Evolutionary conservation across 106 monocot genomes (phyloP), one percentile per base, ranked within the genome.

Genomic region (Phalaenopsis aphrodite): DNA sequence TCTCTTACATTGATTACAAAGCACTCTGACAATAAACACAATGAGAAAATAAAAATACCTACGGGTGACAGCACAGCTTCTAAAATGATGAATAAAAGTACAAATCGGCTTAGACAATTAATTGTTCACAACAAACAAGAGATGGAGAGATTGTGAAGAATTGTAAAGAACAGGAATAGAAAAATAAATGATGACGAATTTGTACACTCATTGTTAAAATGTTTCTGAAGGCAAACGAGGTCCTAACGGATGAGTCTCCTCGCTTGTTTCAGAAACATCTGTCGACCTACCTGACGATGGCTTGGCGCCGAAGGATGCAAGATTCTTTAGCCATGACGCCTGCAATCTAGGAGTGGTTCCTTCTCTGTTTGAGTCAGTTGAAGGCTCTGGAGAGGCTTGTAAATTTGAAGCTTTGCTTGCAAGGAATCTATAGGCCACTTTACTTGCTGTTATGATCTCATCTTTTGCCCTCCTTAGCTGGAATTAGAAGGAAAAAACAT

Each of bases 381-480:
- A 66, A 17, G 88, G 84, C n/a, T 87, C 88, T 16, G 92, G 81
- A n/a, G 82, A 69, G 37, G 80, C 46, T 77, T 75, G 76, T 8
- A 84, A 83, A 68, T 86, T 93, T 12, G 92, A 75, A 21, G 88
- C 82, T 47, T 91, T 56, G 42, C 88, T 87, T 17, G 83, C 83
- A 58, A 97, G 65, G 79, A 92, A 94, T 81, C 80, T 88, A 82
- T 97, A 97, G 19, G 92, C 96, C 36, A 92, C 91, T 87, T 84
- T 90, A 82, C 96, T 94, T 14, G 90, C 96, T 21, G 88, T 84
- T 17, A 97, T 85, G 24, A 97, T 90, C 78, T 92, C 96, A 56
- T 87, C 85, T 81, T 92, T 97, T 36, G 96, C 96, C 85, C 91
- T 91, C 77, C 88, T 83, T 9, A 97, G 79, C 96, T 97, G 92